Evolutionary conservation across 176 grass and related monocot species (phyloP).

Genomic region (Musa troglodytarum): DNA sequence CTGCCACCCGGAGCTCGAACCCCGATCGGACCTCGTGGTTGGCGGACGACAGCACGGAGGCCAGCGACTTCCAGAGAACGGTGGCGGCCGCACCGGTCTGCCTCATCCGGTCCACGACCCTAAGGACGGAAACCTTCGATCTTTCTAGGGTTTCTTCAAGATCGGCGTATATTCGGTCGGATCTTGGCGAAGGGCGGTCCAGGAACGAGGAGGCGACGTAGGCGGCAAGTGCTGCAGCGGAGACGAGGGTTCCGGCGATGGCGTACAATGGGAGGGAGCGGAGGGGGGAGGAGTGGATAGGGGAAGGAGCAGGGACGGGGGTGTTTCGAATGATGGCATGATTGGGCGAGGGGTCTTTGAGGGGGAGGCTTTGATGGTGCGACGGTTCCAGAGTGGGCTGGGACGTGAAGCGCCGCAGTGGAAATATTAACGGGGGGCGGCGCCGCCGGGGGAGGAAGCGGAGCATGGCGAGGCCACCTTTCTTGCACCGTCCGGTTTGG

Average conservation of each 20-base stretch:
- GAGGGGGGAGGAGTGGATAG: not conserved
- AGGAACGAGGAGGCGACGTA: constrained; percentile 27
- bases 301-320: not conserved
- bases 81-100: constrained; percentile 55
- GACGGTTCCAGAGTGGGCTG: not conserved
- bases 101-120: constrained; percentile 59
- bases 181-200: constrained; percentile 22
- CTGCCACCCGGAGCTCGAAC: constrained; percentile 84
- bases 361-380: not conserved
- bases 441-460: constrained; percentile 22
- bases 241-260: constrained; percentile 28
- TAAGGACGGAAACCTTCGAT: constrained; percentile 51
- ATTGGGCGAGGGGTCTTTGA: not conserved
- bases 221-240: constrained; percentile 17
- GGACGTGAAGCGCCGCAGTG: constrained; percentile 21
- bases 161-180: constrained; percentile 34
- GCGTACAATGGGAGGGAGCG: constrained; percentile 3
- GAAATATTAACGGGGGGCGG: not conserved
- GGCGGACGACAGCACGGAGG: constrained; percentile 72
- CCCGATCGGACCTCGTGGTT: constrained; percentile 83
- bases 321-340: constrained; percentile 10
- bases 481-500: not conserved
- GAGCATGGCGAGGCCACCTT: constrained; percentile 20
- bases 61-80: constrained; percentile 67
- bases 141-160: constrained; percentile 61